Base-by-base conservation (phyloP, 1,284 basidiomycete genomes). In the Ceratobasidium papillatum region DNA sequence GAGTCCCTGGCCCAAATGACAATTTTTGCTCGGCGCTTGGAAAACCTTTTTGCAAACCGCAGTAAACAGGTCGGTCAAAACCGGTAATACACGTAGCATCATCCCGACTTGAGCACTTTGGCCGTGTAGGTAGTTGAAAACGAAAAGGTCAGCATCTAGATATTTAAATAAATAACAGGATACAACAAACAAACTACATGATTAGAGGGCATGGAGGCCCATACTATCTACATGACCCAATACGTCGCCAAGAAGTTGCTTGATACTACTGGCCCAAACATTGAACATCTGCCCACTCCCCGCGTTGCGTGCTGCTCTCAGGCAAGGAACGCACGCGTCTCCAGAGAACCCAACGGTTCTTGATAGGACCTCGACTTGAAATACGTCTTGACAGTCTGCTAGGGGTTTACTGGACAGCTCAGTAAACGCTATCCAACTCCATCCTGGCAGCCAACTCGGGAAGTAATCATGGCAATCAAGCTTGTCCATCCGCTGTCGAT, bases 331-430 rank as follows among this genome's bases (percentile, higher is more conserved):
- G 32, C 56, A 59, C 17, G 30, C 27, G 17, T 38, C 56, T 9
- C 32, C 36, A 4, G 56, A 59, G n/a, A 59, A 59, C 11, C 32
- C 56, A 34, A 59, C 36, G 19, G 30, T 59, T 30, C 36, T 59
- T 2, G 51, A 52, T 3, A 59, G 19, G 32, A 59, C 36, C n/a
- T 5, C n/a, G 7, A 36, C 56, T 9, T 38, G 30, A 22, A 59
- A 59, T 3, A 59, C 36, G 3, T 59, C 56, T 30, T 59, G 56
- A 30, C 56, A 59, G 30, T 59, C 56, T n/a, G 30, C 56, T 8
- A 59, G 56, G 30, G 56, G 56, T n/a, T 59, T 59, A 30, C 30
- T 38, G n/a, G 56, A 59, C 3, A 59, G 56, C 27, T 38, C 36
- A 2, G 56, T 59, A 36, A 59, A 59, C 5, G 56, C 56, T 19